Evolutionary conservation across 192 early-diverging fungal genomes (phyloP).

Genomic region (Funneliformis geosporum): DNA sequence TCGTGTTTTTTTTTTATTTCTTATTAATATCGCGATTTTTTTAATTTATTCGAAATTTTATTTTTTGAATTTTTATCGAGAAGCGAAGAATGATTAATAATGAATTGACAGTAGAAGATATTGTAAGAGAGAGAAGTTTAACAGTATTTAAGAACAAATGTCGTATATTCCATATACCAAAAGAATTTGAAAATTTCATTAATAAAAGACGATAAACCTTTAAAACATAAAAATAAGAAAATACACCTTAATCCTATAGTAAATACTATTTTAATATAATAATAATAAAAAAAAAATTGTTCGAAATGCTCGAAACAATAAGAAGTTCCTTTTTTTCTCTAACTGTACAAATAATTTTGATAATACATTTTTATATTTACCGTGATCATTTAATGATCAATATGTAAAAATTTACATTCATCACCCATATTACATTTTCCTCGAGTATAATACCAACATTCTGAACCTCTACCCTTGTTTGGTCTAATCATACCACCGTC

Average conservation of each 20-base stretch:
- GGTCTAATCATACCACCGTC: not conserved
- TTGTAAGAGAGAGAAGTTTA: slow-evolving; percentile 66
- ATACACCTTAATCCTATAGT: too few species aligned
- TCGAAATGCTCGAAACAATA: too few species aligned
- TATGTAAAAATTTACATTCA: slow-evolving; percentile 22
- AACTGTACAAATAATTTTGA: not conserved
- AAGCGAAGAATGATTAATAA: slow-evolving; percentile 70
- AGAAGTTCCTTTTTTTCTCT: not conserved
- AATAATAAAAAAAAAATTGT: too few species aligned
- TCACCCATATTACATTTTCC: slow-evolving; percentile 20
- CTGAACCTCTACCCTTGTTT: slow-evolving; percentile 15
- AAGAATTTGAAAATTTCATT: slow-evolving; percentile 45
- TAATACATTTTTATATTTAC: not conserved
- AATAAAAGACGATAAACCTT: slow-evolving; percentile 19
- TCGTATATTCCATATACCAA: slow-evolving; percentile 56
- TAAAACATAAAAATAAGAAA: not conserved
- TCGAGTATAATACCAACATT: slow-evolving; percentile 21
- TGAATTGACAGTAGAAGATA: slow-evolving; percentile 70
- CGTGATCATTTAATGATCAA: slow-evolving; percentile 11
- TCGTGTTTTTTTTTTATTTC: not conserved
- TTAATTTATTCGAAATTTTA: not conserved
- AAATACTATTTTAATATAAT: too few species aligned
- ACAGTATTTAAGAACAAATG: slow-evolving; percentile 71
- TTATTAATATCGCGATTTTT: not conserved
- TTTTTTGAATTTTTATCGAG: slow-evolving; percentile 2